A percentile compares a stretch with the other conserved stretches of the same genome.
Conservation (phyloP, 257 asterid genomes). For the Penstemon barbatus region DNA sequence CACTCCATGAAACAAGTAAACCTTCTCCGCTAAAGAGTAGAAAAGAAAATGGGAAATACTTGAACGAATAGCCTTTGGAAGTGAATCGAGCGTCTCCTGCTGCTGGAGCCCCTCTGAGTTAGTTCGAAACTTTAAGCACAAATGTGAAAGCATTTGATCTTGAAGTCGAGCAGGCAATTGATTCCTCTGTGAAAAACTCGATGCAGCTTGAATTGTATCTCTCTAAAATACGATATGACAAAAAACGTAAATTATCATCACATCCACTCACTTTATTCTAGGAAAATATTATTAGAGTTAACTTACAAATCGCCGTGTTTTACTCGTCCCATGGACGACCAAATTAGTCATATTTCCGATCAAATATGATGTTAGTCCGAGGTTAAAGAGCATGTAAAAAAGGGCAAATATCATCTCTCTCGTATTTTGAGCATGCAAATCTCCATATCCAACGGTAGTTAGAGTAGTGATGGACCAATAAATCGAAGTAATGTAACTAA, state of each 20-base stretch:
- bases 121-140: slow-evolving; percentile 47
- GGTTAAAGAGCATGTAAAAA: slow-evolving; percentile 52
- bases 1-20: slow-evolving; percentile 57
- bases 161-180: slow-evolving; percentile 49
- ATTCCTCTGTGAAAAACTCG: slow-evolving; percentile 53
- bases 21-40: slow-evolving; percentile 49
- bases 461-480: slow-evolving; percentile 66
- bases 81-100: slow-evolving; percentile 51
- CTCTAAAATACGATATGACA: slow-evolving; percentile 33
- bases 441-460: slow-evolving; percentile 60
- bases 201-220: slow-evolving; percentile 56
- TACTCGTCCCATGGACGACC: slow-evolving; percentile 51
- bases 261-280: not conserved
- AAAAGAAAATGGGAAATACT: slow-evolving; percentile 51
- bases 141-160: slow-evolving; percentile 61
- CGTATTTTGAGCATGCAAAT: slow-evolving; percentile 46
- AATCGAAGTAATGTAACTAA: slow-evolving; percentile 45
- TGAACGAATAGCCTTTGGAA: slow-evolving; percentile 56
- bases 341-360: slow-evolving; percentile 62
- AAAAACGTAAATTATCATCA: not conserved
- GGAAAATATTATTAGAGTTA: not conserved
- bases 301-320: slow-evolving; percentile 52
- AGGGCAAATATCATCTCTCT: slow-evolving; percentile 45
- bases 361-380: slow-evolving; percentile 48
- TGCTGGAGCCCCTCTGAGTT: slow-evolving; percentile 62